Evolutionary conservation across 495 filamentous ascomycete genomes (phyloP).

Genomic region (Lophiostoma macrostomum): DNA sequence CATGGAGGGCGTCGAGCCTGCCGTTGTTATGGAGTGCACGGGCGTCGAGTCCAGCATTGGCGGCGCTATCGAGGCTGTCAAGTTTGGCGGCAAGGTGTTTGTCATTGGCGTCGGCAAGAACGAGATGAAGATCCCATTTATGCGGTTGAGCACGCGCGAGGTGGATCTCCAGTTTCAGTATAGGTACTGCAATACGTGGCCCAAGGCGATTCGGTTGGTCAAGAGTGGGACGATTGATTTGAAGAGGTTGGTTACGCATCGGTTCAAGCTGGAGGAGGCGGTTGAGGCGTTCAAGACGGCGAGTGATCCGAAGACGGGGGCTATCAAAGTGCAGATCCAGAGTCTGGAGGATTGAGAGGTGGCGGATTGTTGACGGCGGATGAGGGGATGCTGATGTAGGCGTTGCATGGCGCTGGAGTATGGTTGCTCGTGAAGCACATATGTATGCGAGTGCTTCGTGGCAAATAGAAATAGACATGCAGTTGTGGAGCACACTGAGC

Average conservation of each 20-base stretch:
- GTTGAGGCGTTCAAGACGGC: conserved; percentile 85
- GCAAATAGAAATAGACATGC: too few species aligned
- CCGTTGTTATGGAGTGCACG: conserved; percentile 81
- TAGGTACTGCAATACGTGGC: conserved; percentile 93
- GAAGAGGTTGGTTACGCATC: conserved; percentile 78
- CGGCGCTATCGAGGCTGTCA: conserved; percentile 80
- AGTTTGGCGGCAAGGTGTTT: conserved; percentile 92
- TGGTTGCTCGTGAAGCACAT: too few species aligned
- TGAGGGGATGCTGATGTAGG: too few species aligned
- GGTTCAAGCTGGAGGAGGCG: conserved; percentile 80
- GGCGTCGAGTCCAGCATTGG: conserved; percentile 86
- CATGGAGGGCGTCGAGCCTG: conserved; percentile 70
- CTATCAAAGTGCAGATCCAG: conserved; percentile 92
- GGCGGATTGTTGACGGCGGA: too few species aligned
- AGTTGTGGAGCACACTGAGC: too few species aligned
- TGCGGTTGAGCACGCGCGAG: conserved; percentile 84
- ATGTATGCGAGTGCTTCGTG: too few species aligned
- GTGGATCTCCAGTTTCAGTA: conserved; percentile 96
- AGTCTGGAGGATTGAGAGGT: conserved; percentile 45
- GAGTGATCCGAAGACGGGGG: conserved; percentile 81
- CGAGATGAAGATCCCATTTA: conserved; percentile 91
- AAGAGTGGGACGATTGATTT: conserved; percentile 78
- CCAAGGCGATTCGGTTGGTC: conserved; percentile 81
- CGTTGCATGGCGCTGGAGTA: too few species aligned
- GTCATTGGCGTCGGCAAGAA: conserved; percentile 91